Evolutionary conservation across 2,329 filamentous ascomycete genomes (phyloP), one percentile per base, ranked within the genome.

Genomic region (Mariannaea sp.): DNA sequence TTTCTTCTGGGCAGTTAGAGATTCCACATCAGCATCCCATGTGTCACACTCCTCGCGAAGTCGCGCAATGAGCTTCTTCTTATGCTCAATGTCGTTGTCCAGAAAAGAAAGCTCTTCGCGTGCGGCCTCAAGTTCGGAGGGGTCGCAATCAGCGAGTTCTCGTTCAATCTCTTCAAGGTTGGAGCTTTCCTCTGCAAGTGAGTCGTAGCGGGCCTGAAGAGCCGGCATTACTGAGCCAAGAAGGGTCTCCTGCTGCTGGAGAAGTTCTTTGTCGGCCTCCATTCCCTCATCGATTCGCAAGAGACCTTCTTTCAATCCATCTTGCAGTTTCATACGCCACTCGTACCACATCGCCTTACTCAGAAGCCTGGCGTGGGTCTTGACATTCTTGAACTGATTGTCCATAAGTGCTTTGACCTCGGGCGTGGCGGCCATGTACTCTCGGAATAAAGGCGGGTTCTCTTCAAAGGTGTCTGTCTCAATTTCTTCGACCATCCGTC

Each of bases 261-360:
- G 71, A 2, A 84, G 66, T 49, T 81, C 76, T 46, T 89, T 84
- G 62, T 99, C 94, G 1, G 77, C 75, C 40, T 84, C 81, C 84
- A 99, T 90, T 16, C 87, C 90, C 51, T 89, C 83, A 1, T 84
- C 79, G 52, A 92, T 94, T 56, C 83, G 85, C 49, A 89, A 72
- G 3, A 97, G 81, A 3, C 90, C 92, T 62, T 91, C 86, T 68
- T 89, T 92, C 30, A 99, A 80, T 14, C 90, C 89, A 58, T 87
- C 75, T 50, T 92, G 86, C 19, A 97, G 81, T 65, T 94, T 93
- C 80, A 90, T 93, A 33, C 94, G 87, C 94, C 94, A 99, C 67
- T 93, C 89, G 70, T 99, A 99, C 94, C 94, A 99, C 78, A 94
- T 92, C 52, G 90, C 91, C 70, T 97, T 97, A 75, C 93, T 97